phyloP scores from a whole-genome alignment of 2,329 filamentous ascomycete species.

The Ceratocystis harringtonii region DNA sequence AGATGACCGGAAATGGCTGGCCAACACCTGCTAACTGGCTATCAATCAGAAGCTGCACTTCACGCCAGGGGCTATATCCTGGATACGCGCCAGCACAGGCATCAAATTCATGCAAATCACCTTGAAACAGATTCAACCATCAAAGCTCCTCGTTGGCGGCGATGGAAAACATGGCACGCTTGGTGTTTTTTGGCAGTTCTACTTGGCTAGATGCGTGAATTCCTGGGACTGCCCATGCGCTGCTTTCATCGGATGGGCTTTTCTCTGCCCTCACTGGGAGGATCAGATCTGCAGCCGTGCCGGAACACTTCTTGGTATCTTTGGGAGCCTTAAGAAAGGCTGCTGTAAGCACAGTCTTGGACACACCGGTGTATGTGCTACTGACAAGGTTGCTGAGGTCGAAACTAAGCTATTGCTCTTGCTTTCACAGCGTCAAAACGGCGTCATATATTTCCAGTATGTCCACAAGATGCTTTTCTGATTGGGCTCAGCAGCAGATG shows the following conservation, averaged over 20 bases:
- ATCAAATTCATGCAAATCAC: conserved; percentile 44
- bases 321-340: conserved; percentile 44
- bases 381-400: conserved; percentile 61
- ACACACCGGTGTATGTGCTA: conserved; percentile 54
- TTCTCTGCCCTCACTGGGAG: conserved; percentile 48
- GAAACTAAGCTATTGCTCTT: conserved; percentile 61
- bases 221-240: conserved; percentile 51
- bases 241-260: conserved; percentile 37
- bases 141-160: conserved; percentile 74
- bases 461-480: conserved; percentile 56
- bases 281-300: conserved; percentile 44
- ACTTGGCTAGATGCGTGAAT: conserved; percentile 45
- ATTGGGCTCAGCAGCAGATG: conserved; percentile 68
- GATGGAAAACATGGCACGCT: conserved; percentile 59
- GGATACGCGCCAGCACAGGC: conserved; percentile 40
- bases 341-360: conserved; percentile 60
- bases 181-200: conserved; percentile 48
- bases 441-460: conserved; percentile 65
- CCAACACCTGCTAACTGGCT: conserved; percentile 55
- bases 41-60: conserved; percentile 64
- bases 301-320: not conserved
- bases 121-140: conserved; percentile 62
- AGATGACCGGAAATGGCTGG: conserved; percentile 72
- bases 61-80: conserved; percentile 59
- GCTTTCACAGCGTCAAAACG: conserved; percentile 54